Base-by-base conservation (phyloP, 192 early-diverging fungal species). In the Allomyces arbusculus region DNA sequence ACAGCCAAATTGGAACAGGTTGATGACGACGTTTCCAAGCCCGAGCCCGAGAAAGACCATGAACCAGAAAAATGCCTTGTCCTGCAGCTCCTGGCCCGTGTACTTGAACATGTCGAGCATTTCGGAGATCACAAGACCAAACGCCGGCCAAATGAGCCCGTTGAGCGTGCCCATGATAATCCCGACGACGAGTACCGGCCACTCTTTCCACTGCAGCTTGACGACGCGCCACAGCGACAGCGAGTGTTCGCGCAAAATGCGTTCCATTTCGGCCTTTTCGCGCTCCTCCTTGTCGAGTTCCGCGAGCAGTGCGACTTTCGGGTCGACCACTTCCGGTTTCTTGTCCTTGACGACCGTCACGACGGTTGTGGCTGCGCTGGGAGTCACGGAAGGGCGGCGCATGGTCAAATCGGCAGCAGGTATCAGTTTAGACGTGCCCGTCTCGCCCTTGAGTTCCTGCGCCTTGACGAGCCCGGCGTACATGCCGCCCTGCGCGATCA, bases 71-170 rank as follows among this genome's bases (percentile, higher is more conserved):
- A 55, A 19, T 8, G 45, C 45, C 45, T 55, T 55, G 45, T 55
- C 45, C 45, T 55, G 45, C 12, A 55, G 8, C 8, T 11, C 45
- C 45, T 55, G 45, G 45, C 45, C 45, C 45, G 45, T 55, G 12
- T 55, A 11, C 45, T 55, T 11, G 45, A 55, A 55, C 45, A 55
- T 19, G 12, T 11, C 19, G 45, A 55, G 45, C 45, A 55, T 19
- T 55, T 55, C 19, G 19, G 12, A 11, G 1, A 85, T 85, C 67
- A 86, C 73, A 24, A 89, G 71, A 24, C 90, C 83, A 73, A 92
- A 95, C 22, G 82, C 70, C 16, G 92, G 92, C 69, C 89, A 83
- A 10, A 89, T 74, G 1, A 55, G 45, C 12, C 45, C 45, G 8
- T 55, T 55, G 3, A 55, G 10, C 12, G 45, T 55, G 45, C 45